Conservation (phyloP, 495 filamentous ascomycete genomes). For the Extremus antarcticus region DNA sequence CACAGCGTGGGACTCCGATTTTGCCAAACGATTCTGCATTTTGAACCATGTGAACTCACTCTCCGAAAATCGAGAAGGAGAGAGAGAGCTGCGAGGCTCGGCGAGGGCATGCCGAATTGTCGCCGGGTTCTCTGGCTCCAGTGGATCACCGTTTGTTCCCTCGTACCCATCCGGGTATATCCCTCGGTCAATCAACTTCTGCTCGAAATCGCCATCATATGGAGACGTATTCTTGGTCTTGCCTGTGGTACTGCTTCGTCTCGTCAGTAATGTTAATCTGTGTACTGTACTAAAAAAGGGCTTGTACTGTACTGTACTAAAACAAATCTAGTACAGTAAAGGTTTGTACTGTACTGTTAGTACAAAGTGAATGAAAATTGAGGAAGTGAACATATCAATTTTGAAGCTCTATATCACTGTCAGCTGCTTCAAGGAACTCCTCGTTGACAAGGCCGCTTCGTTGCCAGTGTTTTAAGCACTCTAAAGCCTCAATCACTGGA, state of each 20-base stretch:
- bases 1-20: slow-evolving; percentile 27
- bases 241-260: slow-evolving; percentile 1
- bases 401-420: too few relatives aligned
- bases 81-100: slow-evolving; percentile 30
- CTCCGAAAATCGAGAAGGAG: slow-evolving; percentile 29
- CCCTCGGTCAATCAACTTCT: slow-evolving; percentile 27
- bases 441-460: too few relatives aligned
- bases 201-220: slow-evolving; percentile 29
- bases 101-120: slow-evolving; percentile 25
- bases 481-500: too few relatives aligned
- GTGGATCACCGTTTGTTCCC: background rate
- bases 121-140: slow-evolving; percentile 23
- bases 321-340: too few relatives aligned
- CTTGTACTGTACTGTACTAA: too few relatives aligned
- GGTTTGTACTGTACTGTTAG: too few relatives aligned
- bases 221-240: slow-evolving; percentile 20
- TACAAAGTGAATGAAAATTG: too few relatives aligned
- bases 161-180: slow-evolving; percentile 23
- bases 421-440: too few relatives aligned
- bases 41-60: slow-evolving; percentile 24
- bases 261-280: too few relatives aligned
- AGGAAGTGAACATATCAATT: too few relatives aligned
- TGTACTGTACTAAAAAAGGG: too few relatives aligned
- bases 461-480: too few relatives aligned
- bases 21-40: slow-evolving; percentile 23